Evolutionary conservation across 371 early-diverging fungal species (phyloP).

Genomic region (Mucor racemosus): DNA sequence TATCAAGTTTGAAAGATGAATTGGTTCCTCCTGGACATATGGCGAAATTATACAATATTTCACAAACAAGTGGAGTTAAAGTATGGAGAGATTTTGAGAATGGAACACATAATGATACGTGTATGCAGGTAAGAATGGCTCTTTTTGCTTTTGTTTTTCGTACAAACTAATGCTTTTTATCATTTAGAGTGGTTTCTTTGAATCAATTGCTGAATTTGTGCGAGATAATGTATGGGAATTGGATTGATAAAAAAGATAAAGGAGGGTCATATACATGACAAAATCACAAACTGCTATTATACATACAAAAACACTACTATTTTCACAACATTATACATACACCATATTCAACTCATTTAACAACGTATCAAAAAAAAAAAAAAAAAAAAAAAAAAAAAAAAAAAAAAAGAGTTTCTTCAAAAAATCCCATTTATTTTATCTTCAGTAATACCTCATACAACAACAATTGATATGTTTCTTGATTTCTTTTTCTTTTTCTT

Average conservation of each 20-base stretch:
- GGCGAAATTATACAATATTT: conserved; percentile 69
- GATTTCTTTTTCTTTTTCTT: background rate
- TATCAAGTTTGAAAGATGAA: conserved; percentile 84
- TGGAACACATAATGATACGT: conserved; percentile 94
- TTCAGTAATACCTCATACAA: background rate
- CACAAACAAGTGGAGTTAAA: conserved; percentile 57
- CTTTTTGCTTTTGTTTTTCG: background rate
- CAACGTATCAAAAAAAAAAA: background rate
- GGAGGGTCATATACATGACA: background rate
- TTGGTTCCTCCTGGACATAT: conserved; percentile 90
- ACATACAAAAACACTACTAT: background rate
- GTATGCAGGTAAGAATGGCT: conserved; percentile 51
- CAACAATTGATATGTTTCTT: background rate
- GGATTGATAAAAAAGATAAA: conserved; percentile 7
- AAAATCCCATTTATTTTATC: background rate
- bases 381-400: no score
- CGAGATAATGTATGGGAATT: conserved; percentile 38
- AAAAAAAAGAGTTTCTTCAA: no score
- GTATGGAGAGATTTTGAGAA: conserved; percentile 72
- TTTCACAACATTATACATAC: conserved; percentile 9
- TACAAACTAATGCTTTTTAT: background rate
- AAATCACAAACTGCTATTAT: conserved; percentile 2
- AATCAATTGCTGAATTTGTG: conserved; percentile 63
- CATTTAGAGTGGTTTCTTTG: conserved; percentile 82
- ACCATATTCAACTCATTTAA: background rate